Conservation (phyloP, 1,139 yeast species). For the Candida tropicalis region DNA sequence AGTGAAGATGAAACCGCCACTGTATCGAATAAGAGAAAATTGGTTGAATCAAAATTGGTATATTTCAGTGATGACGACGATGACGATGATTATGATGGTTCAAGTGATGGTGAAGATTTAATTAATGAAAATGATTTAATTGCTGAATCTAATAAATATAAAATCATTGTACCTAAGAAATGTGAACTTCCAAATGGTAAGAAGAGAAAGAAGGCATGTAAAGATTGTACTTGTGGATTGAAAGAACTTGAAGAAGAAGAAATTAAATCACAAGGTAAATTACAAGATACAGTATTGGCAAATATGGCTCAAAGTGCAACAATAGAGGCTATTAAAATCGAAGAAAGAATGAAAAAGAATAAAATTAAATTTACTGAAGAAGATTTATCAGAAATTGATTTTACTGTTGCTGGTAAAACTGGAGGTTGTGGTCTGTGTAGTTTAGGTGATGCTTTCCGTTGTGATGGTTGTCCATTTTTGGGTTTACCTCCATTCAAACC, state of each 20-base stretch:
- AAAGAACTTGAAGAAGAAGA: constrained; percentile 74
- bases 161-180: constrained; percentile 47
- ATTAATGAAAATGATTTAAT: constrained; percentile 50
- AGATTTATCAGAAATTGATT: constrained; percentile 86
- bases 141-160: constrained; percentile 28
- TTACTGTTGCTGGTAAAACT: constrained; percentile 89
- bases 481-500: constrained; percentile 98
- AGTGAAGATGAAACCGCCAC: constrained; percentile 40
- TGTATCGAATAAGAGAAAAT: constrained; percentile 37
- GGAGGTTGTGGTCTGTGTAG: constrained; percentile 99
- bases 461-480: constrained; percentile 96
- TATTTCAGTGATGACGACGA: constrained; percentile 53
- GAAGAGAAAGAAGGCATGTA: constrained; percentile 84
- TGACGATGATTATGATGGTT: constrained; percentile 35
- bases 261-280: constrained; percentile 48
- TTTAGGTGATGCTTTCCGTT: constrained; percentile 95
- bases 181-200: constrained; percentile 59
- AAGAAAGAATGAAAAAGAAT: constrained; percentile 42
- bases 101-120: constrained; percentile 29
- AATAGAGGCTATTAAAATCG: constrained; percentile 55
- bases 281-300: constrained; percentile 49
- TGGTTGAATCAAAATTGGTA: constrained; percentile 49
- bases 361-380: constrained; percentile 61
- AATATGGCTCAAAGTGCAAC: constrained; percentile 56
- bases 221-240: constrained; percentile 96